Base-by-base conservation (phyloP, 2,329 filamentous ascomycete species). In the Lecanoromycetidae sp. region DNA sequence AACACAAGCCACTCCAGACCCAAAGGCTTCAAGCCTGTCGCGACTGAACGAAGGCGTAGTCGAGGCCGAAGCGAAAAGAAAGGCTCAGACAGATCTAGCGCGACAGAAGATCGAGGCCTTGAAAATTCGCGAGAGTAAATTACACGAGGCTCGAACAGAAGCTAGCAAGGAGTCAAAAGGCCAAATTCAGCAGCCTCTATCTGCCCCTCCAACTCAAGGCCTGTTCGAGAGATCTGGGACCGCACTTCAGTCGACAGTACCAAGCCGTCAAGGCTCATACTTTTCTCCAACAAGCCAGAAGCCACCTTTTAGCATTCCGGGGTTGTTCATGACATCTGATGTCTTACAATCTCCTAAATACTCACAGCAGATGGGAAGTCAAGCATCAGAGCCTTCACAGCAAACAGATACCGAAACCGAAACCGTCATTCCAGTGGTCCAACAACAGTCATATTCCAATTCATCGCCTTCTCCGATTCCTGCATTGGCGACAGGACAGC, bases 101-200 rank as follows among this genome's bases (percentile, higher is more conserved):
- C 79, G 85, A 54, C 77, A 86, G 59, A 87, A 86, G 55, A 80
- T 94, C 58, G 84, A 87, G 50, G 82, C 82, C 19, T 66, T 91
- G 19, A 78, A 79, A 55, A 80, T 29, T 26, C 34, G 34, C 23
- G 34, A 39, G 19, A 39, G n/a, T 12, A 19, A n/a, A 22, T 37
- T 41, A 19, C 44, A 46, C 13, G 36, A 41, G 23, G 29, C 30
- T 23, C 44, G 30, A 12, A 23, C 36, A 22, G 15, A 22, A 17
- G 29, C 32, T n/a, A 42, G 22, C 37, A 20, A 10, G 13, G 38
- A 47, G 17, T 12, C 8, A 43, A 25, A 9, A 20, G 27, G 15
- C 17, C 17, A 27, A 20, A 15, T 9, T 20, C 42, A 25, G n/a
- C 27, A 19, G 13, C 13, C 27, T 20, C n/a, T 23, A 20, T 19